Base-by-base conservation (phyloP, 140 eudicot genomes). In the Eryngium alpinum region DNA sequence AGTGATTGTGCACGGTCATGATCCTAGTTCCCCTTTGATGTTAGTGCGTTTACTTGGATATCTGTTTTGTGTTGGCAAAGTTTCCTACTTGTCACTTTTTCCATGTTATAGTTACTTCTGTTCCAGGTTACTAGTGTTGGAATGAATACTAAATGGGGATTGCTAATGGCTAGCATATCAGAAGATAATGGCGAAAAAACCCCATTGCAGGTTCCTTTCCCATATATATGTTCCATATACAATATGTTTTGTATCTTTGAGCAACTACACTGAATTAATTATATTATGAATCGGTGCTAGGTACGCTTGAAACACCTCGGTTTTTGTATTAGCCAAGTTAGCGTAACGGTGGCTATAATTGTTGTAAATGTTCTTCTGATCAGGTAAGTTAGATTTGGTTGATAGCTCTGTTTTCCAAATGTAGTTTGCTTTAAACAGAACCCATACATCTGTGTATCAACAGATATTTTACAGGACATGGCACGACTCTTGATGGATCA, bases 231-330 rank as follows among this genome's bases (percentile, higher is more conserved):
- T 24, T 59, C 50, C 63, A n/a, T n/a, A n/a, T n/a, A n/a, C 22
- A 5, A 32, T 15, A 50, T 22, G 21, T 79, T 29, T 15, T 29
- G 29, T 52, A 63, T 51, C 59, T 65, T 72, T 24, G 16, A 82
- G 43, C 24, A 18, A 4, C 46, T 38, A 29, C 52, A 38, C 60
- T 75, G 19, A 6, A 44, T 34, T 46, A 43, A 18, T 53, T 29
- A 75, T 73, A 34, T 57, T 24, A 67, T 82, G 83, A 38, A 34
- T 49, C 80, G 2, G 2, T 50, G 21, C 78, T 75, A 94, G 98
- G 98, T 94, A 43, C 93, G 98, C 12, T 77, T 94, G 84, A 94
- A n/a, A n/a, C n/a, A n/a, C n/a, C n/a, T n/a, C n/a, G n/a, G n/a
- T n/a, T n/a, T n/a, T n/a, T n/a, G n/a, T n/a, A n/a, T n/a, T n/a